These are phyloP conservation scores for Myxozyma nipponensis DNA, from an alignment of 805 yeast genomes.

Conservation along the genomic window DNA sequence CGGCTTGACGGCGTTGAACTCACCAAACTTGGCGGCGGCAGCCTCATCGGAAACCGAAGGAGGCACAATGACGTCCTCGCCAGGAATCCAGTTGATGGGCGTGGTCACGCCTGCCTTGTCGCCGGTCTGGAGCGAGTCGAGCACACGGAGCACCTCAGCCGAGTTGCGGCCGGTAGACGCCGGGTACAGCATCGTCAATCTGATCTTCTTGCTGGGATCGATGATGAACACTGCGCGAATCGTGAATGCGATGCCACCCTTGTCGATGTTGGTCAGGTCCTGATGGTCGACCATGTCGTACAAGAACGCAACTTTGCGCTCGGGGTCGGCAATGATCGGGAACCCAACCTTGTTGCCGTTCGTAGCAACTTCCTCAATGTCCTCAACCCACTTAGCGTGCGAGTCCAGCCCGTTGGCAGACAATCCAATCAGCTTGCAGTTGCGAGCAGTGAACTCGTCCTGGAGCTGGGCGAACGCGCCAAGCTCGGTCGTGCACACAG, in stretches of 20 bases:
- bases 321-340: slow-evolving; percentile 88
- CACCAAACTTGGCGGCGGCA: slow-evolving; percentile 78
- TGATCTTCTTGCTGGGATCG: slow-evolving; percentile 84
- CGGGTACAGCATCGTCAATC: slow-evolving; percentile 84
- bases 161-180: slow-evolving; percentile 94
- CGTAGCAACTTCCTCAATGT: slow-evolving; percentile 76
- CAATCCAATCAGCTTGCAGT: slow-evolving; percentile 82
- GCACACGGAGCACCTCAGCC: slow-evolving; percentile 83
- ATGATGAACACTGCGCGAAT: slow-evolving; percentile 89
- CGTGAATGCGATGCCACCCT: slow-evolving; percentile 73
- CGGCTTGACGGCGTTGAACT: slow-evolving; percentile 82
- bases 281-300: slow-evolving; percentile 88
- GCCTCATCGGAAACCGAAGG: slow-evolving; percentile 77
- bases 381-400: slow-evolving; percentile 84
- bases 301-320: slow-evolving; percentile 76
- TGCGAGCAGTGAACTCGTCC: slow-evolving; percentile 82
- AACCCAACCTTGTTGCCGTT: slow-evolving; percentile 67
- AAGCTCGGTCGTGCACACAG: slow-evolving; percentile 93
- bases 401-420: slow-evolving; percentile 79
- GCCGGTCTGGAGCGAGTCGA: slow-evolving; percentile 76
- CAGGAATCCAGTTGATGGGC: slow-evolving; percentile 84
- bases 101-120: slow-evolving; percentile 83
- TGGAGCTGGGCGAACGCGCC: slow-evolving; percentile 89
- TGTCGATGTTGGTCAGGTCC: slow-evolving; percentile 64
- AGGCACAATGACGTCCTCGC: slow-evolving; percentile 89